A percentile compares a stretch with the other conserved stretches of the same genome.
Evolutionary conservation across 106 monocot species (phyloP).

Genomic region (Triglochin maritima): DNA sequence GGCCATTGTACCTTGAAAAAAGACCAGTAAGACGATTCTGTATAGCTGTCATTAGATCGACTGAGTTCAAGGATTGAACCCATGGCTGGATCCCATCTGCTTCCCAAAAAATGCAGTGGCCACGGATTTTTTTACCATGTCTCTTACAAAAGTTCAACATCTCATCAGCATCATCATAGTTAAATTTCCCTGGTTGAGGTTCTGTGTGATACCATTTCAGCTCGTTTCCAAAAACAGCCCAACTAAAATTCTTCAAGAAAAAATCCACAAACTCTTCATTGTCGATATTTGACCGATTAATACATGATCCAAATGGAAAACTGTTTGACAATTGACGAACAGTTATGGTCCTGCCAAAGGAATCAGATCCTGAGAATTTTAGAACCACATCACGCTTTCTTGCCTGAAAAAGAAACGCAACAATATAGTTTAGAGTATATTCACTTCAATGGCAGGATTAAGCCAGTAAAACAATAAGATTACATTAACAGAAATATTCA

Average conservation of each 20-base stretch:
- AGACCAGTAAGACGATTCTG: slow-evolving; percentile 49
- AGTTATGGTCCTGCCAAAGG: slow-evolving; percentile 19
- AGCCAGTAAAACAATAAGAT: not conserved
- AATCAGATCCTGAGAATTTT: slow-evolving; percentile 35
- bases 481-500: not conserved
- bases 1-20: slow-evolving; percentile 56
- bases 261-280: slow-evolving; percentile 76
- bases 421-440: not conserved
- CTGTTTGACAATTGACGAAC: slow-evolving; percentile 55
- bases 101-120: slow-evolving; percentile 97
- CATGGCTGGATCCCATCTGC: slow-evolving; percentile 76
- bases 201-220: slow-evolving; percentile 86
- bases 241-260: slow-evolving; percentile 70
- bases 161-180: slow-evolving; percentile 82
- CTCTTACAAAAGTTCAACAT: slow-evolving; percentile 62
- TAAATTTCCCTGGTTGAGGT: slow-evolving; percentile 47
- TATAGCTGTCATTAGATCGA: slow-evolving; percentile 53
- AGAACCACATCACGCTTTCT: slow-evolving; percentile 75
- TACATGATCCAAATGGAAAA: slow-evolving; percentile 79
- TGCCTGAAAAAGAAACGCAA: slow-evolving; percentile 27
- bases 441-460: not conserved
- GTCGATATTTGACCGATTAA: slow-evolving; percentile 63
- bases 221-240: slow-evolving; percentile 87
- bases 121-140: slow-evolving; percentile 45
- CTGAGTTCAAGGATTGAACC: slow-evolving; percentile 40